Conservation (phyloP, 805 yeast genomes). For the Metschnikowia borealis region DNA sequence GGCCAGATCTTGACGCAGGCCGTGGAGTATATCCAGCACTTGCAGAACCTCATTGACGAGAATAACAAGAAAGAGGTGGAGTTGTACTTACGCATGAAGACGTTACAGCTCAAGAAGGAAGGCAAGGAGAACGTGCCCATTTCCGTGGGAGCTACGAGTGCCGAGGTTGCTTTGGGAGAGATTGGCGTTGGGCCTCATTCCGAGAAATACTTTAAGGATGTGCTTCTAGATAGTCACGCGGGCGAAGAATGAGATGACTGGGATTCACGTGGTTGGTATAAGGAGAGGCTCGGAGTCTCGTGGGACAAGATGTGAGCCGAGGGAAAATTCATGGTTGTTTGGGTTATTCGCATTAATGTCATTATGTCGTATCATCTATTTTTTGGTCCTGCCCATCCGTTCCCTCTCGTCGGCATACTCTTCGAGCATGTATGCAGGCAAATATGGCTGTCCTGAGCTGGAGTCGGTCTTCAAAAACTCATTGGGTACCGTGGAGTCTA, state of each 20-base stretch:
- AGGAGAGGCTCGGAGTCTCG: no score
- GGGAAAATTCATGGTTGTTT: no score
- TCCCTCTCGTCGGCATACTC: slow-evolving; percentile 61
- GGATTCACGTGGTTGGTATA: no score
- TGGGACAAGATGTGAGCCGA: no score
- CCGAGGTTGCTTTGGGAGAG: slow-evolving; percentile 68
- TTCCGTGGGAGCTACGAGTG: slow-evolving; percentile 59
- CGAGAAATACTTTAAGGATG: slow-evolving; percentile 27
- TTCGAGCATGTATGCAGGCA: slow-evolving; percentile 55
- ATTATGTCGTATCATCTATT: neutral
- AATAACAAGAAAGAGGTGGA: slow-evolving; percentile 79
- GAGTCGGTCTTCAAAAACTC: slow-evolving; percentile 41
- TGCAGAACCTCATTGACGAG: slow-evolving; percentile 72
- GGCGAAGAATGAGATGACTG: neutral
- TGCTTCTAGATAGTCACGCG: slow-evolving; percentile 8
- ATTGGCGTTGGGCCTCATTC: slow-evolving; percentile 83
- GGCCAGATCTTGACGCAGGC: slow-evolving; percentile 76
- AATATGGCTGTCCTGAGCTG: slow-evolving; percentile 23
- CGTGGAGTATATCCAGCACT: slow-evolving; percentile 62
- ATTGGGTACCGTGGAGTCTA: slow-evolving; percentile 64
- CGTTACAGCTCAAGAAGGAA: slow-evolving; percentile 45
- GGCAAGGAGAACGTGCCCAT: slow-evolving; percentile 39
- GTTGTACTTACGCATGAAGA: slow-evolving; percentile 55
- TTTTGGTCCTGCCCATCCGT: slow-evolving; percentile 32
- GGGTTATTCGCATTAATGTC: neutral